A percentile compares a stretch with the other conserved stretches of the same genome.
Evolutionary conservation across 805 yeast species (phyloP).

Genomic region (Yarrowia bubula): DNA sequence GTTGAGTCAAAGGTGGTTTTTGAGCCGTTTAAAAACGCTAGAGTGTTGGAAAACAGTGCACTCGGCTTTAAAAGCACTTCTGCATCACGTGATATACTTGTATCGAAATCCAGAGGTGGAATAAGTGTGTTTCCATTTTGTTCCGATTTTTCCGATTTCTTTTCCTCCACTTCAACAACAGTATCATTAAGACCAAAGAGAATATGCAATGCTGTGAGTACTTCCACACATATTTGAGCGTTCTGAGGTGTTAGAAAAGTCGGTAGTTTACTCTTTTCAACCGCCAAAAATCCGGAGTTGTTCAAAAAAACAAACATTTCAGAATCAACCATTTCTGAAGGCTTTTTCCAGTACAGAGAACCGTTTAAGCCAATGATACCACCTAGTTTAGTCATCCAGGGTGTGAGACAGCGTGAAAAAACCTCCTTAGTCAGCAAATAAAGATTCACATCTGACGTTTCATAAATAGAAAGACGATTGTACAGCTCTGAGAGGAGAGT

Average conservation of each 20-base stretch:
- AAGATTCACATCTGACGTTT: background rate
- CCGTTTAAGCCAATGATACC: slow-evolving; percentile 2
- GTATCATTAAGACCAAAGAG: background rate
- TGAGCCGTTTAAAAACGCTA: background rate
- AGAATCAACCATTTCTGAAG: background rate
- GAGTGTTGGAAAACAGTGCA: background rate
- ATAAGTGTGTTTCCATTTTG: background rate
- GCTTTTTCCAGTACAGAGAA: slow-evolving; percentile 5
- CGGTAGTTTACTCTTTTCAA: background rate
- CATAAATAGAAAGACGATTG: background rate
- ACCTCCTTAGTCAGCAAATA: background rate
- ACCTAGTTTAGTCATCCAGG: background rate
- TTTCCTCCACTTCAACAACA: background rate
- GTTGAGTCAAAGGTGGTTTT: background rate
- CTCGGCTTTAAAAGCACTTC: background rate
- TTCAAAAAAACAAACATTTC: slow-evolving; percentile 8
- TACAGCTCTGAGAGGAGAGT: background rate
- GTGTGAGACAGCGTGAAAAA: background rate
- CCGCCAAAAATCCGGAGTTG: background rate
- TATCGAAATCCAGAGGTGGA: background rate
- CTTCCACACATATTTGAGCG: slow-evolving; percentile 19
- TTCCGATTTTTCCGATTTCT: background rate
- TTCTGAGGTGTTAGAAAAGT: background rate
- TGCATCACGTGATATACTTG: background rate
- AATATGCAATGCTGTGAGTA: slow-evolving; percentile 3